phyloP scores from a whole-genome alignment of 169 alveolate species.

The Perkinsus marinus region DNA sequence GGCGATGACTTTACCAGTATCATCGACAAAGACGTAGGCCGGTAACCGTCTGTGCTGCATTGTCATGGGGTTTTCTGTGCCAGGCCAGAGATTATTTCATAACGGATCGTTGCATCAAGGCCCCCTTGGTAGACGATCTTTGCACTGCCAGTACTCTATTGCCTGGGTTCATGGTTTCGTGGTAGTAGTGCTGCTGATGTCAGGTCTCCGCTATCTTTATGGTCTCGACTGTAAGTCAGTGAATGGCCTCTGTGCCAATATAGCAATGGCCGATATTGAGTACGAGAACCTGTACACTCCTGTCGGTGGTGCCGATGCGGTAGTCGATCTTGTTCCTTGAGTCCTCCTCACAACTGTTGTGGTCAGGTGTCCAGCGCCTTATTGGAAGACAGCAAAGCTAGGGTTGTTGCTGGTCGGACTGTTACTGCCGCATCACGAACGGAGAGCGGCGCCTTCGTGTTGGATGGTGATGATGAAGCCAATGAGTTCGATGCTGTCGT shows the following conservation, averaged over 20 bases:
- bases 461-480: neutral
- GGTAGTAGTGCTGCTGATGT: too few species aligned
- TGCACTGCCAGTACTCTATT: neutral
- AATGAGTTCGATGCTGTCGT: neutral
- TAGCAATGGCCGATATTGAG: neutral
- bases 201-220: neutral
- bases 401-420: neutral
- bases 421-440: neutral
- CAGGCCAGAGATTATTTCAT: neutral
- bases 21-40: neutral
- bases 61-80: neutral
- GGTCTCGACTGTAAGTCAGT: neutral
- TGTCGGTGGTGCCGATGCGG: neutral
- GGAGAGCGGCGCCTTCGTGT: neutral
- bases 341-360: neutral
- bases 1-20: neutral
- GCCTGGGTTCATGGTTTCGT: too few species aligned
- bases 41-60: too few species aligned
- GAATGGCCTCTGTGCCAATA: neutral
- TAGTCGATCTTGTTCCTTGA: neutral
- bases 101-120: neutral
- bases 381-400: neutral
- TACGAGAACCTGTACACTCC: neutral
- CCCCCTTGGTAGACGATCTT: neutral
- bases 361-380: neutral